Conservation (phyloP, 176 grass and related monocot genomes). For the Zoysia pacifica region DNA sequence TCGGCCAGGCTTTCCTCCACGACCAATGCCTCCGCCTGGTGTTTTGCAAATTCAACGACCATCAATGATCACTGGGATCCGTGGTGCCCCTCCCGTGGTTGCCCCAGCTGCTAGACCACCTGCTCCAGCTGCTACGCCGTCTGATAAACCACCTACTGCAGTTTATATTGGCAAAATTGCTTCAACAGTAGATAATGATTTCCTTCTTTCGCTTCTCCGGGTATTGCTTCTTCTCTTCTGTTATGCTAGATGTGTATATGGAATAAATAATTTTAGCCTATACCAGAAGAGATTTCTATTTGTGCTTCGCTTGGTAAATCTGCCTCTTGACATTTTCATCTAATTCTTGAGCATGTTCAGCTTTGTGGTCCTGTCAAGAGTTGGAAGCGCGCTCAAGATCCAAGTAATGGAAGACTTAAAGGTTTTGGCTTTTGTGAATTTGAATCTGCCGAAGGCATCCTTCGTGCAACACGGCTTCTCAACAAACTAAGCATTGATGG, state of each 20-base stretch:
- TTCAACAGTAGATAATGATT: constrained; percentile 89
- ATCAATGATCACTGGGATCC: constrained; percentile 55
- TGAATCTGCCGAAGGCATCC: constrained; percentile 93
- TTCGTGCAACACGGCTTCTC: constrained; percentile 83
- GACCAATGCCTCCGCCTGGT: constrained; percentile 60
- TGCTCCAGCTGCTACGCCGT: constrained; percentile 42
- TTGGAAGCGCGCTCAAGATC: constrained; percentile 97
- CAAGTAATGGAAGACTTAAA: constrained; percentile 84
- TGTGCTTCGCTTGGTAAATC: constrained; percentile 7
- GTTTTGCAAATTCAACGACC: constrained; percentile 51
- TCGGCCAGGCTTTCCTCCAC: constrained; percentile 64
- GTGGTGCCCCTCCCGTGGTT: constrained; percentile 54
- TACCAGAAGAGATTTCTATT: constrained; percentile 24
- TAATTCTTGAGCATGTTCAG: constrained; percentile 48
- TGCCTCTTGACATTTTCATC: background rate
- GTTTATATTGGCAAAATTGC: constrained; percentile 99
- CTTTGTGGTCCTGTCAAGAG: constrained; percentile 95
- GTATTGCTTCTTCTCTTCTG: constrained; percentile 36
- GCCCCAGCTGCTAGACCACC: constrained; percentile 57
- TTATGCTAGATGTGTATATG: background rate
- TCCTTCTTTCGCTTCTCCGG: constrained; percentile 84
- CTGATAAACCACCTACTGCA: constrained; percentile 91
- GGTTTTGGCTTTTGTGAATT: constrained; percentile 99
- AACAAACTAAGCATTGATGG: constrained; percentile 92
- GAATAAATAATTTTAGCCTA: constrained; percentile 1